Base-by-base conservation (phyloP, 805 yeast genomes). In the Brettanomyces sp. region DNA sequence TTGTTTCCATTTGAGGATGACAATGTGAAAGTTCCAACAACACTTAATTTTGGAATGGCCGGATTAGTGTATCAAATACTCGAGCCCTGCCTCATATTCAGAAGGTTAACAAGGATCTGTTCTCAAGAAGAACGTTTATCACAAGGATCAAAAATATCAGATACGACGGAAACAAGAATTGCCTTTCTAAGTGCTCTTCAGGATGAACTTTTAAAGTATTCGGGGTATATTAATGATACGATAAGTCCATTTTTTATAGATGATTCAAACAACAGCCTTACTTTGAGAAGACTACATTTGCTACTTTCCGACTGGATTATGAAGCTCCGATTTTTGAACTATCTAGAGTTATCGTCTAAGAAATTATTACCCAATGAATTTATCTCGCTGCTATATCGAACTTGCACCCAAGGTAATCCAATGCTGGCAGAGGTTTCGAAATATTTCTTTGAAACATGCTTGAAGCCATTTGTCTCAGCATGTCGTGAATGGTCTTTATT, bases 401-500 rank as follows among this genome's bases (percentile, higher is more conserved):
- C 74, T 39, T 70, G 79, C 2, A 65, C 66, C 25, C 79, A 79
- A 57, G 96, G 96, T 1, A 95, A 91, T 57, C 51, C 58, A 7
- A 50, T 68, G 4, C 69, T 88, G 2, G 56, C 68, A 33, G 50
- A 58, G 0, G 55, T 79, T 12, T 67, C 87, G 0, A 40, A 43
- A 0, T 53, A 62, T 4, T 63, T 85, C 21, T 75, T 80, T 45
- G 45, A 58, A 3, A 68, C 68, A 30, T 68, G 78, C 3, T 62
- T 74, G 0, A 64, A 64, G 5, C 87, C 95, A 1, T 87, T 86
- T 58, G 72, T 71, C 45, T 77, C 74, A 36, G 68, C 79, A 30
- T 53, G 85, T 4, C 69, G 71, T 36, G 68, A 70, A 39, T 91
- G 97, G 97, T 58, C 88, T 2, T 59, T 77, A 0, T 63, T 72